phyloP scores from a whole-genome alignment of 2,329 filamentous ascomycete species.

The Dactylonectria estremocensis region DNA sequence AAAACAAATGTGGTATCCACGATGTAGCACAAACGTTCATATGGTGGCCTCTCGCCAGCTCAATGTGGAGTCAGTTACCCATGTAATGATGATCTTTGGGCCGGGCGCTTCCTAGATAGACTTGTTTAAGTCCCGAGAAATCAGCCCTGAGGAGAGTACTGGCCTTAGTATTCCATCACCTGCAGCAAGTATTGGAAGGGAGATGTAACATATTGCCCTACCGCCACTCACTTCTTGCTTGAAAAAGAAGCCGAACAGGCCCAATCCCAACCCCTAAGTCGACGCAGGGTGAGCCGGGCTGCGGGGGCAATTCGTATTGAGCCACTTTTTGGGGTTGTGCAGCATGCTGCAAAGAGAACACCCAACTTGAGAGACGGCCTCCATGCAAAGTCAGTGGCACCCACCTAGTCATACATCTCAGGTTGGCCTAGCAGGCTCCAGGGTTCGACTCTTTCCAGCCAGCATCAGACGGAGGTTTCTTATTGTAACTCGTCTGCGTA shows the following conservation, averaged over 20 bases:
- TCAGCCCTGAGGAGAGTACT: slow-evolving; percentile 3
- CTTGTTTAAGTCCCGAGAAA: slow-evolving; percentile 6
- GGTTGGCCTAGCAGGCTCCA: slow-evolving; percentile 17
- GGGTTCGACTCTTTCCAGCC: slow-evolving; percentile 13
- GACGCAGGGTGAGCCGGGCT: slow-evolving; percentile 28
- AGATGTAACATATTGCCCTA: slow-evolving; percentile 10
- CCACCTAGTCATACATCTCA: slow-evolving; percentile 18
- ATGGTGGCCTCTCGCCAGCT: not conserved
- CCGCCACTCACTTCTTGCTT: slow-evolving; percentile 7
- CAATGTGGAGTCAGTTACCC: not conserved
- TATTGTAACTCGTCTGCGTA: not conserved
- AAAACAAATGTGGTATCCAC: slow-evolving; percentile 19
- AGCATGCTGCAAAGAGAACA: slow-evolving; percentile 28
- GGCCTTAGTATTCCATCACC: slow-evolving; percentile 5
- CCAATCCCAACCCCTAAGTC: slow-evolving; percentile 16
- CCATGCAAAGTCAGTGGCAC: slow-evolving; percentile 23
- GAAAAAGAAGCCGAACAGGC: slow-evolving; percentile 11
- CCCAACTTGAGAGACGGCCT: slow-evolving; percentile 13
- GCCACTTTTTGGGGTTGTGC: slow-evolving; percentile 26
- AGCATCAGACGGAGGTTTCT: slow-evolving; percentile 20
- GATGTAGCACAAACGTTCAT: not conserved
- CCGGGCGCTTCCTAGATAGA: not conserved
- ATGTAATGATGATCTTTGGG: slow-evolving; percentile 12
- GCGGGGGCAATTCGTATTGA: slow-evolving; percentile 41
- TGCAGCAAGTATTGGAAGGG: not conserved